A percentile compares a stretch with the other conserved stretches of the same genome.
These are phyloP conservation scores for Wickerhamomyces xylosicus DNA, from an alignment of 805 yeast species.

Conservation along the genomic window DNA sequence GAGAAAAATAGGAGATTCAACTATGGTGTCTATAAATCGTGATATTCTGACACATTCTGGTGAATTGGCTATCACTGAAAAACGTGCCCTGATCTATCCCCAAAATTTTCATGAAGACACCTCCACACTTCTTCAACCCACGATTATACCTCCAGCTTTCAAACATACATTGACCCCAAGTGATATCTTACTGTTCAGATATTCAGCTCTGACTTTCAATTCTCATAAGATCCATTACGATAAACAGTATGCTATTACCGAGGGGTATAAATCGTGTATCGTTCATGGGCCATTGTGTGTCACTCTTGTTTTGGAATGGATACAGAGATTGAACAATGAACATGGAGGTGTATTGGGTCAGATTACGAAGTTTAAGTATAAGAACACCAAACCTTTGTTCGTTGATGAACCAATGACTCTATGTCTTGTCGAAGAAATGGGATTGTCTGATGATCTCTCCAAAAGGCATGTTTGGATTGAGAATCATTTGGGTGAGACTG, in stretches of 20 bases:
- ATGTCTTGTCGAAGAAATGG: constrained; percentile 9
- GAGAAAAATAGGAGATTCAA: constrained; percentile 24
- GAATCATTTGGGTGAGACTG: not conserved
- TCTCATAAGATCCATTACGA: constrained; percentile 81
- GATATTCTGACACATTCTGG: constrained; percentile 23
- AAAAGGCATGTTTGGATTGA: constrained; percentile 14
- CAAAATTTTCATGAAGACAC: constrained; percentile 20
- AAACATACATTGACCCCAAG: constrained; percentile 26
- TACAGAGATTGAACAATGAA: constrained; percentile 12
- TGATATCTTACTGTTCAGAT: constrained; percentile 40
- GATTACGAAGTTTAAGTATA: constrained; percentile 28
- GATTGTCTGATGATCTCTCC: constrained; percentile 2
- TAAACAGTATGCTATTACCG: constrained; percentile 40
- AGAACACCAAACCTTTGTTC: constrained; percentile 33
- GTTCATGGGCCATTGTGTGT: constrained; percentile 80
- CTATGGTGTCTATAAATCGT: constrained; percentile 49
- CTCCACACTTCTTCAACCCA: not conserved
- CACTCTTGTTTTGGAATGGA: constrained; percentile 47
- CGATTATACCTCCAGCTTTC: constrained; percentile 11
- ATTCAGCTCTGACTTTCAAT: constrained; percentile 71
- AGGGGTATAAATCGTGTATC: constrained; percentile 50
- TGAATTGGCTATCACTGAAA: constrained; percentile 33
- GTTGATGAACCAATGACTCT: constrained; percentile 21
- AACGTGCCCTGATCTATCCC: constrained; percentile 54
- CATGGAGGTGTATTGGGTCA: constrained; percentile 9